phyloP scores from a whole-genome alignment of 2,329 filamentous ascomycete genomes.

The Fusarium albidum region DNA sequence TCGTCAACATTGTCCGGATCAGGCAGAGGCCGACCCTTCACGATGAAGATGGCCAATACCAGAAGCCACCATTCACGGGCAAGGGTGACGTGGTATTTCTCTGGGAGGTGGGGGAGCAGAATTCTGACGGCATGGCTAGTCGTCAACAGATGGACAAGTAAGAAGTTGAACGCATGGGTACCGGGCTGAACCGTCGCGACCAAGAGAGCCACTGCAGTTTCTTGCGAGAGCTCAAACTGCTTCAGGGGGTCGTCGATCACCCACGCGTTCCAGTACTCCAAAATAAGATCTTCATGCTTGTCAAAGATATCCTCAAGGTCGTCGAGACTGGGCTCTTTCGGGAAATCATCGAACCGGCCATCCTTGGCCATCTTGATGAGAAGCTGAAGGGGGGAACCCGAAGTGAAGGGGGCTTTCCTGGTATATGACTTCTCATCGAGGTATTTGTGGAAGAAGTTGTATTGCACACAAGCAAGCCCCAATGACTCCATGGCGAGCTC shows the following conservation, averaged over 20 bases:
- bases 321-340: conserved; percentile 62
- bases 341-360: conserved; percentile 72
- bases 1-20: conserved; percentile 68
- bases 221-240: conserved; percentile 78
- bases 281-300: conserved; percentile 71
- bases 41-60: conserved; percentile 78
- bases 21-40: conserved; percentile 76
- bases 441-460: conserved; percentile 70
- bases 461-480: conserved; percentile 67
- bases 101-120: conserved; percentile 78
- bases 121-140: conserved; percentile 90
- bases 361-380: conserved; percentile 75
- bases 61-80: conserved; percentile 92
- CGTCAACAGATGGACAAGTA: conserved; percentile 82
- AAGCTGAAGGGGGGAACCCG: conserved; percentile 73
- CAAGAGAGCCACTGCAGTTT: conserved; percentile 67
- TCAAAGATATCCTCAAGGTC: conserved; percentile 75
- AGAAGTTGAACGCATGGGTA: conserved; percentile 79
- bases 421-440: conserved; percentile 79
- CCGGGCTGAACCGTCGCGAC: conserved; percentile 66
- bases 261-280: conserved; percentile 96
- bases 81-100: conserved; percentile 74
- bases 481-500: conserved; percentile 92
- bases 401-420: conserved; percentile 66
- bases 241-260: conserved; percentile 71